Evolutionary conservation across 805 yeast genomes (phyloP).

Genomic region (Metschnikowia rubicola): DNA sequence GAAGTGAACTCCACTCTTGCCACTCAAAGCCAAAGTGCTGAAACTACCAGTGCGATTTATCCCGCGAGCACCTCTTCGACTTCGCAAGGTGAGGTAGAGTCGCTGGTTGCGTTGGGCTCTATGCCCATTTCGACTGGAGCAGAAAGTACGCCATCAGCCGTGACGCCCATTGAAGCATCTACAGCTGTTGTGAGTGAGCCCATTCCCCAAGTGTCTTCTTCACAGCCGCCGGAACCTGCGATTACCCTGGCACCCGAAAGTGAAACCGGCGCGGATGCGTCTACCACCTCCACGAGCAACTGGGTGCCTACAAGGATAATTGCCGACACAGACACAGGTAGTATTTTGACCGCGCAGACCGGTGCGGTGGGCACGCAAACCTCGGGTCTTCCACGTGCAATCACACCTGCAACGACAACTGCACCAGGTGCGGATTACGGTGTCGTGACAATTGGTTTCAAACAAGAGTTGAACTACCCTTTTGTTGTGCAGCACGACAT

Average conservation of each 20-base stretch:
- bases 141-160: too few species aligned
- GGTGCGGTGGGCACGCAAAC: constrained; percentile 20
- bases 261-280: constrained; percentile 1
- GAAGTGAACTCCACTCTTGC: too few species aligned
- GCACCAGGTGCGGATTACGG: constrained; percentile 45
- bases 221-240: not conserved
- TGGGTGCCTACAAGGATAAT: constrained; percentile 39
- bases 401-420: constrained; percentile 60
- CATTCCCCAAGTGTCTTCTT: not conserved
- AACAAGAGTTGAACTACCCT: constrained; percentile 74
- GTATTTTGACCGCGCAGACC: constrained; percentile 4
- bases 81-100: too few species aligned
- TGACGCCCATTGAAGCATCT: too few species aligned
- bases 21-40: too few species aligned
- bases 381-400: constrained; percentile 69
- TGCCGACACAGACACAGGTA: constrained; percentile 20
- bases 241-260: not conserved
- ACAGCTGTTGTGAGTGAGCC: not conserved
- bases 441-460: constrained; percentile 74
- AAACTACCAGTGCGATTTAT: too few species aligned
- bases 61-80: too few species aligned
- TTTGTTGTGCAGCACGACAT: constrained; percentile 71
- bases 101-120: not conserved
- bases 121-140: not conserved
- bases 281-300: constrained; percentile 15